phyloP scores from a whole-genome alignment of 768 basidiomycete genomes.

The Leucocoprinus leucothites region DNA sequence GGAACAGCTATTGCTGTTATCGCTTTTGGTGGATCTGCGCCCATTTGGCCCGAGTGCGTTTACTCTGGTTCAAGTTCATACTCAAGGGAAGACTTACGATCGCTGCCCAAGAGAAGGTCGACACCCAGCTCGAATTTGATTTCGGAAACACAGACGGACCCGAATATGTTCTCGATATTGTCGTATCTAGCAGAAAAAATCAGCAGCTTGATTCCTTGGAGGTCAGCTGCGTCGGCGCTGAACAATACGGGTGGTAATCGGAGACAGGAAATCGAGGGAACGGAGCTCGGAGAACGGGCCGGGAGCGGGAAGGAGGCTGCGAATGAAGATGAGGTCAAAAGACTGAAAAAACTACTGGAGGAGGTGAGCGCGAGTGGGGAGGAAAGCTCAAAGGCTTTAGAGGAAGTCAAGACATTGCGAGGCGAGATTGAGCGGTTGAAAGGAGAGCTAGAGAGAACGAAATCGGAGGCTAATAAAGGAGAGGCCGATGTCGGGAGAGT shows the following conservation, averaged over 20 bases:
- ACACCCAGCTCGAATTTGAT: too few relatives aligned
- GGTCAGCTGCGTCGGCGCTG: neutral
- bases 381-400: neutral
- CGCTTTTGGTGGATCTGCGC: constrained; percentile 2
- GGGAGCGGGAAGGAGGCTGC: neutral
- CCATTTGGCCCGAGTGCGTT: neutral
- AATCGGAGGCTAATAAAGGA: neutral
- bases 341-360: constrained; percentile 6
- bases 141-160: neutral
- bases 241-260: neutral
- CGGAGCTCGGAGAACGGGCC: neutral
- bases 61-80: neutral
- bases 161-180: neutral
- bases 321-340: neutral
- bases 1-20: constrained; percentile 5
- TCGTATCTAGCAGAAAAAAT: constrained; percentile 4
- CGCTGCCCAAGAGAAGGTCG: neutral
- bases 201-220: constrained; percentile 1
- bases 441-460: neutral
- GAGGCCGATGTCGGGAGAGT: neutral
- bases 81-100: neutral
- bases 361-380: constrained; percentile 7
- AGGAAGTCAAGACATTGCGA: constrained; percentile 3
- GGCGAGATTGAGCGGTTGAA: constrained; percentile 4
- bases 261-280: neutral